Base-by-base conservation (phyloP, 306 rosid species). In the Rosa lucieae region DNA sequence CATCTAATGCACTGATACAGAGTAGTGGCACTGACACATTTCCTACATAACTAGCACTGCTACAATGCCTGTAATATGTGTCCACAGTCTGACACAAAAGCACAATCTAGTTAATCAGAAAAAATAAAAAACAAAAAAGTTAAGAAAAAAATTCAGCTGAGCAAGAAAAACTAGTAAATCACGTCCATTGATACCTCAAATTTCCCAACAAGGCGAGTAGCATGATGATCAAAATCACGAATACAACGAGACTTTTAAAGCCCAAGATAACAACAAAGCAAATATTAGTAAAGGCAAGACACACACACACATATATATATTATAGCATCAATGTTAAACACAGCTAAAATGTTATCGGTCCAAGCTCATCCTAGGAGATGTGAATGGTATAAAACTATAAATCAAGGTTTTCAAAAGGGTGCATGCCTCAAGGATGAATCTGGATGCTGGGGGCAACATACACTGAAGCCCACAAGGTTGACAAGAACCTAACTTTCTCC, bases 1-100 rank as follows among this genome's bases (percentile, higher is more conserved):
- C 99, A 83, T 95, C 98, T 88, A 93, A 88, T 79, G 97, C 94
- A 92, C 86, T 91, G 79, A 95, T 84, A 82, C 98, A 95, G 76
- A 95, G 98, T 76, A 95, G 92, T 0, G 99, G 99, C 74, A 95
- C 84, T 3, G 96, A 89, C 39, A 95, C 98, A 77, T 90, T 93
- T 84, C 84, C 91, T 74, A 95, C 92, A 58, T 85, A 91, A 79
- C 70, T 77, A 80, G 96, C 73, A 84, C 97, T 92, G 86, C 93
- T 91, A 77, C 90, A 84, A 82, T 81, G 91, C 83, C 99, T 90
- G 87, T 95, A 95, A 85, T 84, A 95, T 21, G 98, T 90, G 84
- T 95, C 99, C 21, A 95, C 98, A 23, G 94, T 95, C 98, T 93
- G 89, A 80, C 85, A 84, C 84, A 77, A 84, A 44, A 86, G 73